phyloP scores from a whole-genome alignment of 768 basidiomycete genomes.

The Boletus rubroflammeus region DNA sequence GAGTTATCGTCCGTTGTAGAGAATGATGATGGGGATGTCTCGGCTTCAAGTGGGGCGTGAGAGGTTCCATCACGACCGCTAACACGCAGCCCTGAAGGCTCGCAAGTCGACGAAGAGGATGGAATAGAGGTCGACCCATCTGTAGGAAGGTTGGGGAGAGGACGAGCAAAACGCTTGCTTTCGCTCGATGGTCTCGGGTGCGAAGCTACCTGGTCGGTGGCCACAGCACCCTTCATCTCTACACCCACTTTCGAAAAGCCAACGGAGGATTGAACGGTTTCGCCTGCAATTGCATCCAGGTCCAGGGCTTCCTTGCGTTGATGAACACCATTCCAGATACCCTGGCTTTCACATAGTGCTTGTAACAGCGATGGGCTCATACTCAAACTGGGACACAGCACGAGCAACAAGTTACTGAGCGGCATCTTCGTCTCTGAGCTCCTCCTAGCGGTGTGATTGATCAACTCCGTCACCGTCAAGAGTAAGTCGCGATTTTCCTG shows the following conservation, averaged over 20 bases:
- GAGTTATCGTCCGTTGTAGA: conserved; percentile 31
- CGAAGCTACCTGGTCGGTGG: neutral
- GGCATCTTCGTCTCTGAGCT: conserved; percentile 87
- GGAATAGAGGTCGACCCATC: conserved; percentile 1
- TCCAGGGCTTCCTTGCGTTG: conserved; percentile 3
- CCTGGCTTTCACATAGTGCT: conserved; percentile 66
- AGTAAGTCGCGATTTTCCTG: conserved; percentile 82
- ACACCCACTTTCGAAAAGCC: neutral
- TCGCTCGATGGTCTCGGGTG: conserved; percentile 7
- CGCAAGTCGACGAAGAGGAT: conserved; percentile 5
- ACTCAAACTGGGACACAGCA: conserved; percentile 83
- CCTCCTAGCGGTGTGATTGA: conserved; percentile 67
- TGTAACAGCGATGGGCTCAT: conserved; percentile 74
- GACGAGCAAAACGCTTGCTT: conserved; percentile 17
- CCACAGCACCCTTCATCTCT: neutral
- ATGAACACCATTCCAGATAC: conserved; percentile 51
- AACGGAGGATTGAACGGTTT: neutral
- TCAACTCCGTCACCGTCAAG: conserved; percentile 75
- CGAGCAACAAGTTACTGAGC: conserved; percentile 79
- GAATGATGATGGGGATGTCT: conserved; percentile 25
- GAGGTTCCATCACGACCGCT: neutral
- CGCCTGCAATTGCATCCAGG: conserved; percentile 1
- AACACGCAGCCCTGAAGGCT: neutral
- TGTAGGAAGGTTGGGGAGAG: conserved; percentile 27
- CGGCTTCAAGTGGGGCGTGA: conserved; percentile 11